phyloP scores from a whole-genome alignment of 148 eudicot species.

The Rheum nobile region DNA sequence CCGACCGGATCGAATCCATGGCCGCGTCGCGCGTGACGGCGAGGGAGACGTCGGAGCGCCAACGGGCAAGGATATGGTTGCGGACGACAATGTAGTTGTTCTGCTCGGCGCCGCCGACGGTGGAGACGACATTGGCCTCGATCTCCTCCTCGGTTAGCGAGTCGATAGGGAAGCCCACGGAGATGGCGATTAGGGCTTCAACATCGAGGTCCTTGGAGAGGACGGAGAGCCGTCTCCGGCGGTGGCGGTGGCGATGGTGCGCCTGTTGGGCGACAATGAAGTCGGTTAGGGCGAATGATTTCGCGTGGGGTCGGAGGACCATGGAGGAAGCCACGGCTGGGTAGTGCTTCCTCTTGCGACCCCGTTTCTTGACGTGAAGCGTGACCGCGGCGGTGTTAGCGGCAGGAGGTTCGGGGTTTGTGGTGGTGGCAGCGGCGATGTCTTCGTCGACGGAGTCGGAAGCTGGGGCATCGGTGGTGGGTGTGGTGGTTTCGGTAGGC shows the following conservation, averaged over 20 bases:
- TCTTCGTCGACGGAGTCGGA: slow-evolving; percentile 15
- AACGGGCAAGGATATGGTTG: slow-evolving; percentile 60
- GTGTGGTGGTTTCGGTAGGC: slow-evolving; percentile 4
- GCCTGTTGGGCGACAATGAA: neutral
- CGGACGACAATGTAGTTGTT: slow-evolving; percentile 56
- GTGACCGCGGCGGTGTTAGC: neutral
- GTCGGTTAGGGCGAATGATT: slow-evolving; percentile 10
- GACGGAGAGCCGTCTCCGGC: slow-evolving; percentile 36
- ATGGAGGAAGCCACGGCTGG: slow-evolving; percentile 55
- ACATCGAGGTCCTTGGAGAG: slow-evolving; percentile 41
- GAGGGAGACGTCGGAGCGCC: slow-evolving; percentile 57
- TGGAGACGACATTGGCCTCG: slow-evolving; percentile 43
- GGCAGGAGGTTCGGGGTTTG: slow-evolving; percentile 11
- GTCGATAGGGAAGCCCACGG: slow-evolving; percentile 84
- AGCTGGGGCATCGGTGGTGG: slow-evolving; percentile 1
- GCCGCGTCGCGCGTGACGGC: slow-evolving; percentile 46
- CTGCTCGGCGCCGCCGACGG: slow-evolving; percentile 42
- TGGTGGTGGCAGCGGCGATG: slow-evolving; percentile 19
- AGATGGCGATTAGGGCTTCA: slow-evolving; percentile 76
- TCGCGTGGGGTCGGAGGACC: slow-evolving; percentile 49
- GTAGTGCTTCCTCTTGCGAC: slow-evolving; percentile 70
- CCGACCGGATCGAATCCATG: slow-evolving; percentile 32
- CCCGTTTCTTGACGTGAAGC: slow-evolving; percentile 28
- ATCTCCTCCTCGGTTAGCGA: slow-evolving; percentile 88
- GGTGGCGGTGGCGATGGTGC: slow-evolving; percentile 28